Percentiles rank a stretch among this genome's conserved stretches.
Conservation (phyloP, 139 green algal genomes). For the Deuterostichococcus epilithicus region DNA sequence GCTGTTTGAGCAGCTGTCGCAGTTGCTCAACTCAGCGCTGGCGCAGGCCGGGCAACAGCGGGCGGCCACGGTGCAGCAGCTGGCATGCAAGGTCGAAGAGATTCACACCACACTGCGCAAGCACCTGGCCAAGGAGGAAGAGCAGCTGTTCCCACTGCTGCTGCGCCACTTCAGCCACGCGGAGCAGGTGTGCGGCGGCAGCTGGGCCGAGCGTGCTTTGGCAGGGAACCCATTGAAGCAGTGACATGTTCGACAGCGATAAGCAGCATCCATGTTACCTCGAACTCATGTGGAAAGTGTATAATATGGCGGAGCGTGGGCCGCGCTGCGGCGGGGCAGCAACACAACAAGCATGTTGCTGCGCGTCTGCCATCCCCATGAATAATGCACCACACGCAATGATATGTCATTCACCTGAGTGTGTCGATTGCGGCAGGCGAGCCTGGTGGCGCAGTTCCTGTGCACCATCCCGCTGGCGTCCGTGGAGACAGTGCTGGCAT, state of each 20-base stretch:
- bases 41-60: slow-evolving; percentile 38
- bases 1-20: slow-evolving; percentile 81
- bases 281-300: no score
- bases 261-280: no score
- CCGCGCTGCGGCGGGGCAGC: no score
- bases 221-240: no score
- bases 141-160: slow-evolving; percentile 93
- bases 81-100: slow-evolving; percentile 51
- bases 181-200: slow-evolving; percentile 51
- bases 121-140: slow-evolving; percentile 94
- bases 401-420: background rate
- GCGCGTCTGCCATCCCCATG: background rate
- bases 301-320: no score
- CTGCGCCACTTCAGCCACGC: slow-evolving; percentile 74
- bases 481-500: slow-evolving; percentile 70
- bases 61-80: slow-evolving; percentile 27
- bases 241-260: no score
- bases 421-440: slow-evolving; percentile 53
- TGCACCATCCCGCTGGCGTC: slow-evolving; percentile 90
- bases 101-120: slow-evolving; percentile 85
- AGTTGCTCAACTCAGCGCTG: slow-evolving; percentile 55
- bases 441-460: slow-evolving; percentile 90
- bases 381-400: background rate
- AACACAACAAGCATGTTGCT: background rate
- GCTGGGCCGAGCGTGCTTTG: no score